Conservation (phyloP, 139 green algal species). For the Haematococcus lacustris region DNA sequence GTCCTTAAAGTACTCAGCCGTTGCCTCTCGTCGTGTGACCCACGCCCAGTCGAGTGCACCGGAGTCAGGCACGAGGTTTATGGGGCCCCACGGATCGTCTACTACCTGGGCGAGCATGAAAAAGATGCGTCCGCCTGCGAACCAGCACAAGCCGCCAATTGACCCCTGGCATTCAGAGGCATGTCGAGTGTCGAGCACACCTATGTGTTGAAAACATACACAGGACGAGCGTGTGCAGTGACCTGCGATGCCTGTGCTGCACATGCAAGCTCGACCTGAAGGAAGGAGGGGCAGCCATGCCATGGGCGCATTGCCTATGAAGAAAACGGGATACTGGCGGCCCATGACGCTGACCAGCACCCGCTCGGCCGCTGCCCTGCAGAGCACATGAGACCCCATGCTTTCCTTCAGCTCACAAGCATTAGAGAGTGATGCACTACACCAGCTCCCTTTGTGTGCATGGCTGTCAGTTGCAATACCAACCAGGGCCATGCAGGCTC, state of each 20-base stretch:
- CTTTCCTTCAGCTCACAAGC: no score
- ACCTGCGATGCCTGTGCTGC: neutral
- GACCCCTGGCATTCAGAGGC: neutral
- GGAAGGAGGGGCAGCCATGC: slow-evolving; percentile 7
- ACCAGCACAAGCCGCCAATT: neutral
- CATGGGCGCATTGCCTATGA: slow-evolving; percentile 31
- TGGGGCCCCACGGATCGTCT: slow-evolving; percentile 24
- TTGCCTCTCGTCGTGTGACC: slow-evolving; percentile 25
- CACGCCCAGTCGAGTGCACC: slow-evolving; percentile 14
- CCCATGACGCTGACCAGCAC: slow-evolving; percentile 15
- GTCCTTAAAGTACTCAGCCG: slow-evolving; percentile 19
- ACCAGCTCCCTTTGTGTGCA: no score
- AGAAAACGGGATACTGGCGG: slow-evolving; percentile 22
- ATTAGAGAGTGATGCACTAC: no score
- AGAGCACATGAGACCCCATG: neutral
- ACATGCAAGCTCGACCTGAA: neutral
- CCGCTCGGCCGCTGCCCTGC: slow-evolving; percentile 20
- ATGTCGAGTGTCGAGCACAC: neutral
- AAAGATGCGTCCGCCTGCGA: slow-evolving; percentile 6
- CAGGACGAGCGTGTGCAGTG: neutral
- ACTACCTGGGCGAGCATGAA: slow-evolving; percentile 33
- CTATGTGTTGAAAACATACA: neutral
- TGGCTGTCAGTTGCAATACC: no score
- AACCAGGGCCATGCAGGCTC: no score
- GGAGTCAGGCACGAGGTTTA: neutral